phyloP scores from a whole-genome alignment of 2,329 filamentous ascomycete genomes.

The Geosmithia putterillii region DNA sequence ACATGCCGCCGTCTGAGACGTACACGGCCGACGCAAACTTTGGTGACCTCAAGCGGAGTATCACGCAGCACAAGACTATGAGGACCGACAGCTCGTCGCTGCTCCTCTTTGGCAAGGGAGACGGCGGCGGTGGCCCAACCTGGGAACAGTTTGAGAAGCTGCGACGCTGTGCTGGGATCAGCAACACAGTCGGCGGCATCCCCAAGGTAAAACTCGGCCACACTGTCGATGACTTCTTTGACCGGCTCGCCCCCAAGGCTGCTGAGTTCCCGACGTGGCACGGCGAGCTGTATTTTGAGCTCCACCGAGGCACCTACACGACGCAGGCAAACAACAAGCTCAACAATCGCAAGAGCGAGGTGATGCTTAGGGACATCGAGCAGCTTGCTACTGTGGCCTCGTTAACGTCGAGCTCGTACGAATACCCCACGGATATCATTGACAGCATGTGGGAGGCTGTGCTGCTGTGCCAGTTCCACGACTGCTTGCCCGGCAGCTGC shows the following conservation, averaged over 20 bases:
- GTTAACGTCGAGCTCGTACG: slow-evolving; percentile 59
- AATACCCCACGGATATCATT: slow-evolving; percentile 87
- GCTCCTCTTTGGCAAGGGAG: slow-evolving; percentile 90
- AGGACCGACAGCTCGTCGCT: slow-evolving; percentile 85
- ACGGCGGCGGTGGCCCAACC: slow-evolving; percentile 89
- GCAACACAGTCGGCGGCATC: slow-evolving; percentile 67
- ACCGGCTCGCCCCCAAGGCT: slow-evolving; percentile 67
- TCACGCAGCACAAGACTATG: slow-evolving; percentile 89
- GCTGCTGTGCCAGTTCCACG: slow-evolving; percentile 92
- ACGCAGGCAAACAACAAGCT: slow-evolving; percentile 96
- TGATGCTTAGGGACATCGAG: slow-evolving; percentile 77
- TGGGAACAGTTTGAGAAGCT: slow-evolving; percentile 93
- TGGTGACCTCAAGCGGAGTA: slow-evolving; percentile 81
- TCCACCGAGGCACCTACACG: slow-evolving; percentile 94
- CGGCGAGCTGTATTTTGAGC: slow-evolving; percentile 93
- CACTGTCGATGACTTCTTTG: slow-evolving; percentile 92
- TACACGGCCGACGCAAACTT: slow-evolving; percentile 94
- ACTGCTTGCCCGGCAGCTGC: slow-evolving; percentile 85
- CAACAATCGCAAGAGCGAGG: slow-evolving; percentile 80
- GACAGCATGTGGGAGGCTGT: slow-evolving; percentile 93
- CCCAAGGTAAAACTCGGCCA: slow-evolving; percentile 81
- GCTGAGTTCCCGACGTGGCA: slow-evolving; percentile 86
- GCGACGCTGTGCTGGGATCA: slow-evolving; percentile 79
- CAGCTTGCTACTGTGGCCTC: slow-evolving; percentile 78
- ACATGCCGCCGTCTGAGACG: slow-evolving; percentile 93